Evolutionary conservation across 2,329 filamentous ascomycete species (phyloP), one percentile per base, ranked within the genome.

Genomic region (Neospermospora avenae): DNA sequence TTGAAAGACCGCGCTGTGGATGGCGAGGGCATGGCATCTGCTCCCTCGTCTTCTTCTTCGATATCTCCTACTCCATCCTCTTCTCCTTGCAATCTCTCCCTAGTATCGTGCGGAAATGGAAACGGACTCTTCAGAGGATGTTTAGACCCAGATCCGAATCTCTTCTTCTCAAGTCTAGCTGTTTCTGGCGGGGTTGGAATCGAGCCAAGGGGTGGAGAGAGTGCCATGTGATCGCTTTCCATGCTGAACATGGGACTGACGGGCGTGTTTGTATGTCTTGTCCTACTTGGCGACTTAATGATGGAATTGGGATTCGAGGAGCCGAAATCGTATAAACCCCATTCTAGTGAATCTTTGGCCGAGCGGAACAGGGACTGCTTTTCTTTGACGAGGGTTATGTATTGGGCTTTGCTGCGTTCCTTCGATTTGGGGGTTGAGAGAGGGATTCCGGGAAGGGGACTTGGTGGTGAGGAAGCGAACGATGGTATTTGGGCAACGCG

Each of bases 121-220:
- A 62, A 67, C 3, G 67, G 63, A 49, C 65, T 65, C 31, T 63
- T 67, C 37, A 65, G 31, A 5, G 62, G 65, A 37, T 62, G 60
- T 44, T 63, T 63, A 18, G 31, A 34, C 16, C 62, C 61, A 8
- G 42, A 54, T 34, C 52, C 59, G 34, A 66, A 66, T 22, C 49
- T 64, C 18, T 25, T 45, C 13, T 24, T 20, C 42, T 34, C 45
- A 22, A 20, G 20, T 42, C 14, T 28, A 7, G 24, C 28, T 20
- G 18, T 20, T 6, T 6, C 3, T 37, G 13, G 25, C 13, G 41
- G 18, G 37, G 39, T n/a, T 6, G 39, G n/a, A 14, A 31, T 31
- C 8, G 45, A 52, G 6, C 49, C 56, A n/a, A 52, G 39, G 6
- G 49, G 57, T 35, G 49, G 57, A 13, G 57, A 31, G 20, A 59